A percentile compares a stretch with the other conserved stretches of the same genome.
Conservation (phyloP, 163 green algal genomes). For the Scenedesmus sp. region DNA sequence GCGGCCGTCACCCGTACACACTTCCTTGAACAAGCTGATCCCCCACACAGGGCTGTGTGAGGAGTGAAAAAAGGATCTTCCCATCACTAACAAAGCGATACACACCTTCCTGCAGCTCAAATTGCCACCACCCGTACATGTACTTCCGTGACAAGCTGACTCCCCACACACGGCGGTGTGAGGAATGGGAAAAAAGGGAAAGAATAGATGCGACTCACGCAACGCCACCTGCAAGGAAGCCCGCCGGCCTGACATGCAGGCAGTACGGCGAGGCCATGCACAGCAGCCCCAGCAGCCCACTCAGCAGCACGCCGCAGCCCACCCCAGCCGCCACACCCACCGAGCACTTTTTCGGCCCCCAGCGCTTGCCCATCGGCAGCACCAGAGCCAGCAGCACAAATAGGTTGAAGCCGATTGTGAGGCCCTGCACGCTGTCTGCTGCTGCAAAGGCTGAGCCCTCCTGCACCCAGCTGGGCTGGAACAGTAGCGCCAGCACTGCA, state of each 20-base stretch:
- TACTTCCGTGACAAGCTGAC: too few species aligned
- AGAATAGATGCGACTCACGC: not conserved
- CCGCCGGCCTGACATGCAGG: constrained; percentile 1
- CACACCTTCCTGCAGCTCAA: too few species aligned
- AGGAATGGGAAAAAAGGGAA: too few species aligned
- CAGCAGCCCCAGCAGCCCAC: not conserved
- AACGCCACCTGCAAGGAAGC: not conserved
- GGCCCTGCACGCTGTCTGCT: constrained; percentile 6
- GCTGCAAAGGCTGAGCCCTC: not conserved
- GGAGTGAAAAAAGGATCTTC: too few species aligned
- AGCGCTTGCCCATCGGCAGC: not conserved
- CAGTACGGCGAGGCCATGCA: constrained; percentile 23
- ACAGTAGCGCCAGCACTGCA: constrained; percentile 7
- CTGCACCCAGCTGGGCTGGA: constrained; percentile 12
- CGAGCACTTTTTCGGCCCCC: not conserved
- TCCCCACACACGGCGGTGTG: too few species aligned
- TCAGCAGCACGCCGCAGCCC: not conserved
- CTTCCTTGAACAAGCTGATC: too few species aligned
- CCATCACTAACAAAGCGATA: too few species aligned
- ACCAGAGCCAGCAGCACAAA: not conserved
- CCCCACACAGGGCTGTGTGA: too few species aligned
- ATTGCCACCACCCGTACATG: too few species aligned
- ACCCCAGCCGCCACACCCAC: not conserved
- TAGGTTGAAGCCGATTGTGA: not conserved
- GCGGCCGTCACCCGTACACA: too few species aligned